Evolutionary conservation across 805 yeast genomes (phyloP), one percentile per base, ranked within the genome.

Genomic region (Kuraishia hungarica): DNA sequence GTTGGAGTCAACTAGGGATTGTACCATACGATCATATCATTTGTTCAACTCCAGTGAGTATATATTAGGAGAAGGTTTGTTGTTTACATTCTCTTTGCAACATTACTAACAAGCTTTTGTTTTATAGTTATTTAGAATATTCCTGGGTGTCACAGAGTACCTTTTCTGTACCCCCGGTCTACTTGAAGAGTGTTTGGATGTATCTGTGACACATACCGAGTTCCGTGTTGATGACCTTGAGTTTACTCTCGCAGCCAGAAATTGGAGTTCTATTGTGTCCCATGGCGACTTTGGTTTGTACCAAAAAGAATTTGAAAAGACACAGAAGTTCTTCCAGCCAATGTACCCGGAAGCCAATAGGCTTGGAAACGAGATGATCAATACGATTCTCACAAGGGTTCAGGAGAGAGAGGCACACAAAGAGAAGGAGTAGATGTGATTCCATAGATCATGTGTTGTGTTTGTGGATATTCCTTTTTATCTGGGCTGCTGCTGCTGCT

Each of bases 11-110:
- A 59, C 71, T 89, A 49, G 87, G 86, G 1, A 90, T 94, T 48
- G 86, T 87, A 39, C 99, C 99, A 3, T 93, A 94, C 65, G 97
- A 93, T 67, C 99, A 94, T 70, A 92, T 93, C 72, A 92, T 93
- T 57, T 93, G 98, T 66, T 89, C 97, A 0, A 94, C 99, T 0
- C 99, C 99, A 13, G 67, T 76, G 46, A 29, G 56, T 55, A 8
- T 50, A 11, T 15, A 5, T 26, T 5, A 26, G 29, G 29, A 26
- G 29, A 26, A 10, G 29, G 8, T 10, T 10, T 26, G 29, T 26
- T 10, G 8, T 43, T 28, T 21, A 5, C n/a, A n/a, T 1, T 28
- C 8, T 26, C n/a, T 22, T 20, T 11, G 29, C 29, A 26, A 5
- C 29, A 10, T 26, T 26, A 26, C 29, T 26, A 26, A 23, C 21